Evolutionary conservation across 352 stramenopile genomes (phyloP).

Genomic region (Phytophthora foliorum): DNA sequence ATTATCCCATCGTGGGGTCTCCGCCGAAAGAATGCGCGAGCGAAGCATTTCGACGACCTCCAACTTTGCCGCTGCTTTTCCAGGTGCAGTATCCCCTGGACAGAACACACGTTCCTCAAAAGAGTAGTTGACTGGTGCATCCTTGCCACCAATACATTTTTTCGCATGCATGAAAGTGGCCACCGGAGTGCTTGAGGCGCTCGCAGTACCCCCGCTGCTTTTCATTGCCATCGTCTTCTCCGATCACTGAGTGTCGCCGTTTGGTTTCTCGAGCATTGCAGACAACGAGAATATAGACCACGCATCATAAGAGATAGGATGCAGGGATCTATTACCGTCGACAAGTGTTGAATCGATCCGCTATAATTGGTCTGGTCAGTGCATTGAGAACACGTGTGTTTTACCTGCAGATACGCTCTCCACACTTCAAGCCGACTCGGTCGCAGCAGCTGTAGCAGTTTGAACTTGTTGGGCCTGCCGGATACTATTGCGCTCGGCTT

Average conservation of each 20-base stretch:
- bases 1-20: constrained; percentile 67
- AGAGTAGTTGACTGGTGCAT: constrained; percentile 73
- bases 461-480: constrained; percentile 43
- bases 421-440: constrained; percentile 37
- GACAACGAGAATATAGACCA: constrained; percentile 22
- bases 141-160: constrained; percentile 73
- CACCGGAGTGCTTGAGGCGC: neutral
- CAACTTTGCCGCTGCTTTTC: constrained; percentile 70
- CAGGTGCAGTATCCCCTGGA: constrained; percentile 59
- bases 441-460: constrained; percentile 17
- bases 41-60: constrained; percentile 68
- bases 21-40: constrained; percentile 65
- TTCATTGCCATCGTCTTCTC: constrained; percentile 6
- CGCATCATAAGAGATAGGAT: constrained; percentile 8
- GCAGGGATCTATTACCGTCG: constrained; percentile 42
- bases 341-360: constrained; percentile 22
- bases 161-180: constrained; percentile 47
- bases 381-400: neutral
- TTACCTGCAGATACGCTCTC: neutral
- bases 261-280: neutral
- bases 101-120: constrained; percentile 82
- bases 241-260: neutral
- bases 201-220: constrained; percentile 1
- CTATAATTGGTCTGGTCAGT: constrained; percentile 30
- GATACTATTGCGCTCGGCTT: constrained; percentile 79